phyloP scores from a whole-genome alignment of 192 early-diverging fungal species.

The Entomortierella lignicola region DNA sequence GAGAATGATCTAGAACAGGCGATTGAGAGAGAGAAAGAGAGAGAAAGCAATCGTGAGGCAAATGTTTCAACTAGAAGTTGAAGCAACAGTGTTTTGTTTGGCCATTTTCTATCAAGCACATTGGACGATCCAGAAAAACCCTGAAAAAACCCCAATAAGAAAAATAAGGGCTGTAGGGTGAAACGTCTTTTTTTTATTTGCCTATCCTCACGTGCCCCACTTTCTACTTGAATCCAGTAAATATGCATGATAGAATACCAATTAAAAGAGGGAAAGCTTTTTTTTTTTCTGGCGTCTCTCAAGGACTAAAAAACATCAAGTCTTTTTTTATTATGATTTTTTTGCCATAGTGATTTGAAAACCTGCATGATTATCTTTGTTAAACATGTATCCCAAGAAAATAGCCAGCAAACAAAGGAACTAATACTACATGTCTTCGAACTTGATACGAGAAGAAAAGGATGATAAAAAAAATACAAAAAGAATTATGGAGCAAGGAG shows the following conservation, averaged over 20 bases:
- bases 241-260: too few relatives aligned
- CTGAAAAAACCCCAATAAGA: too few relatives aligned
- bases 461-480: background rate
- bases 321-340: constrained; percentile 51
- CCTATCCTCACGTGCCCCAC: too few relatives aligned
- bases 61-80: too few relatives aligned
- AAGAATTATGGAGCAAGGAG: constrained; percentile 4
- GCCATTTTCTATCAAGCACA: too few relatives aligned
- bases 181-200: too few relatives aligned
- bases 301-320: constrained; percentile 31
- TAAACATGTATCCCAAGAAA: constrained; percentile 15
- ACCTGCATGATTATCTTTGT: constrained; percentile 1
- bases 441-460: constrained; percentile 5
- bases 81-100: too few relatives aligned
- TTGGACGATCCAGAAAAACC: too few relatives aligned
- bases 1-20: background rate
- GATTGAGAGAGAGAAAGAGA: background rate
- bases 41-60: too few relatives aligned
- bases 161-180: too few relatives aligned
- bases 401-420: constrained; percentile 23
- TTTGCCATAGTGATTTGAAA: background rate
- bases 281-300: constrained; percentile 36
- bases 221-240: too few relatives aligned
- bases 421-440: constrained; percentile 7
- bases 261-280: too few relatives aligned